Conservation (phyloP, 495 filamentous ascomycete genomes). For the Aspergillus egyptiacus region DNA sequence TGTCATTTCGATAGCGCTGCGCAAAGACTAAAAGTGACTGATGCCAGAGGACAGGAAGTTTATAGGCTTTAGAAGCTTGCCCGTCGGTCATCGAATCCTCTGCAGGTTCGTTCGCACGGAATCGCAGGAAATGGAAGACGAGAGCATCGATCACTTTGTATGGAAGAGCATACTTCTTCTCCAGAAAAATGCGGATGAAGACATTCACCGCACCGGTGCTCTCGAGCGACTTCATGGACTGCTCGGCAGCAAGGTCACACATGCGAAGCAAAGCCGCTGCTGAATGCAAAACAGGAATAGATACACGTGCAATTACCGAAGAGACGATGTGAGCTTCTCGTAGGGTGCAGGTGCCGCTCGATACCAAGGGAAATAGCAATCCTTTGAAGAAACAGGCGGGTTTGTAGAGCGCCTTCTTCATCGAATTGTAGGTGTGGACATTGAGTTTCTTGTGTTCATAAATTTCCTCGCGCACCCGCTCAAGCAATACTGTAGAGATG, state of each 20-base stretch:
- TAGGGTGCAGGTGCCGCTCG: slow-evolving; percentile 71
- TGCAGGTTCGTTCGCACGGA: slow-evolving; percentile 52
- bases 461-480: slow-evolving; percentile 83
- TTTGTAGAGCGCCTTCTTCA: slow-evolving; percentile 93
- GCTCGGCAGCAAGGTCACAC: slow-evolving; percentile 88
- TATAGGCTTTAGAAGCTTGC: slow-evolving; percentile 43
- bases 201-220: slow-evolving; percentile 81
- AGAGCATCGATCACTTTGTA: slow-evolving; percentile 91
- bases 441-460: slow-evolving; percentile 86
- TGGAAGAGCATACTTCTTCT: slow-evolving; percentile 95
- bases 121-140: slow-evolving; percentile 93
- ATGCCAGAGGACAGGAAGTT: slow-evolving; percentile 85
- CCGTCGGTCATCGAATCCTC: slow-evolving; percentile 44
- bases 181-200: slow-evolving; percentile 84
- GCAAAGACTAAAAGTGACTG: slow-evolving; percentile 85
- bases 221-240: slow-evolving; percentile 68
- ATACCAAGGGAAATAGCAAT: slow-evolving; percentile 82
- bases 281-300: slow-evolving; percentile 83
- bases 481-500: slow-evolving; percentile 73
- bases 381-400: slow-evolving; percentile 97
- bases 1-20: slow-evolving; percentile 87
- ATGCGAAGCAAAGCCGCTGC: slow-evolving; percentile 85
- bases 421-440: slow-evolving; percentile 84
- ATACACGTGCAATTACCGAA: slow-evolving; percentile 71
- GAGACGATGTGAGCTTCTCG: slow-evolving; percentile 88